Conservation (phyloP, 345 rosid genomes). For the Eucalyptus camaldulensis region DNA sequence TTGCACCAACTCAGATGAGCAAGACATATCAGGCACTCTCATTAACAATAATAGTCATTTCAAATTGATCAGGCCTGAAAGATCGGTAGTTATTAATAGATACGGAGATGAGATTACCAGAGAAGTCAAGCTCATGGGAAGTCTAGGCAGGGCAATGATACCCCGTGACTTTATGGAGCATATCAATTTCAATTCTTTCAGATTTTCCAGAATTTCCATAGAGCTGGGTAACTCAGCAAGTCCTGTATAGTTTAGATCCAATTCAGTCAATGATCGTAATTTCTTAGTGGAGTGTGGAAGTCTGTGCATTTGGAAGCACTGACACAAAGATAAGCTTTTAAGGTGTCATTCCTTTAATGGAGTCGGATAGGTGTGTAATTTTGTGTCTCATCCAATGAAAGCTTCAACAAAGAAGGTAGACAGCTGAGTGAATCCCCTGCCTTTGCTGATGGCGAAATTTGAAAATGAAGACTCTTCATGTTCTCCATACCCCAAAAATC, state of each 20-base stretch:
- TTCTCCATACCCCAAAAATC: background rate
- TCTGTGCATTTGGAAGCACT: background rate
- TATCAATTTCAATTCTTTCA: background rate
- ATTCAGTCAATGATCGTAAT: background rate
- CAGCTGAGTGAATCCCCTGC: background rate
- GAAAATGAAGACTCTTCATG: background rate
- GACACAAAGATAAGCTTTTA: background rate
- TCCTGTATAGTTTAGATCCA: background rate
- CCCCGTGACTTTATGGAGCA: too few relatives aligned
- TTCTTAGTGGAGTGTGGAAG: background rate
- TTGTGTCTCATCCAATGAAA: background rate
- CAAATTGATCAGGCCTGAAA: too few relatives aligned
- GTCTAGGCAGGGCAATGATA: too few relatives aligned
- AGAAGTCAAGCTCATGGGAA: too few relatives aligned
- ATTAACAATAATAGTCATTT: too few relatives aligned
- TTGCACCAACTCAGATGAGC: too few relatives aligned
- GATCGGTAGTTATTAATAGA: too few relatives aligned
- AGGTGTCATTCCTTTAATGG: background rate
- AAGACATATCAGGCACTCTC: too few relatives aligned
- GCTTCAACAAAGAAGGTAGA: background rate
- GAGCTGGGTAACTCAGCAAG: background rate
- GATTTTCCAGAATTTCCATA: background rate
- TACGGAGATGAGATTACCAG: too few relatives aligned
- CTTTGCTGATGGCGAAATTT: background rate
- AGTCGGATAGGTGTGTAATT: background rate